phyloP scores from a whole-genome alignment of 805 yeast species.

The Suhomyces sp. region DNA sequence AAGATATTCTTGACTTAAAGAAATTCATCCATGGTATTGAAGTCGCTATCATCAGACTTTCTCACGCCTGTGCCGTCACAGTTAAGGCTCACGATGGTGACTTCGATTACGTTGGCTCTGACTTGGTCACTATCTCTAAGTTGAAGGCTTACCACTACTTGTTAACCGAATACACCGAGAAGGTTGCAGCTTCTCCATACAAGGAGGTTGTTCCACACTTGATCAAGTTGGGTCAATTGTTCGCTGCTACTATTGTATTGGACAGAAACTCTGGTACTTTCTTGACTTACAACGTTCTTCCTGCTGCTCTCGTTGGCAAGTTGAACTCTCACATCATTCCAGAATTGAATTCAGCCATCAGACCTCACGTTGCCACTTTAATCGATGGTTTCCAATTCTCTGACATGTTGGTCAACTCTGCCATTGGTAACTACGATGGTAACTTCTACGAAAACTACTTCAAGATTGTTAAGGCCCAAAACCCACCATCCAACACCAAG shows the following conservation, averaged over 20 bases:
- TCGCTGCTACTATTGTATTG: slow-evolving; percentile 56
- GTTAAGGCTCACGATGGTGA: slow-evolving; percentile 35
- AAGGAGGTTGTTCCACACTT: slow-evolving; percentile 49
- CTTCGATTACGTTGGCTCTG: slow-evolving; percentile 48
- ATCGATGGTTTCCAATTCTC: slow-evolving; percentile 46
- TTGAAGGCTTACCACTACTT: slow-evolving; percentile 51
- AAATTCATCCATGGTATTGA: slow-evolving; percentile 37
- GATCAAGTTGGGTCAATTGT: slow-evolving; percentile 55
- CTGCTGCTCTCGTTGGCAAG: slow-evolving; percentile 46
- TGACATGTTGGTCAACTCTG: slow-evolving; percentile 43
- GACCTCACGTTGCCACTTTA: slow-evolving; percentile 72
- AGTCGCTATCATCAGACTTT: slow-evolving; percentile 39
- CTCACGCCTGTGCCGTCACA: slow-evolving; percentile 28
- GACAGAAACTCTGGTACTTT: slow-evolving; percentile 73
- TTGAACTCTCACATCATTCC: slow-evolving; percentile 47
- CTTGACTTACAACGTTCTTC: slow-evolving; percentile 59
- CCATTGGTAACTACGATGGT: slow-evolving; percentile 44
- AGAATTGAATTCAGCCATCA: slow-evolving; percentile 25
- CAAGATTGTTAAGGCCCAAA: slow-evolving; percentile 32
- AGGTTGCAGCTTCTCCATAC: slow-evolving; percentile 35
- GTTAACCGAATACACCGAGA: slow-evolving; percentile 37
- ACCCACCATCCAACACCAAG: slow-evolving; percentile 34
- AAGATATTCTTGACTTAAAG: slow-evolving; percentile 27
- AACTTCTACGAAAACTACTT: slow-evolving; percentile 45
- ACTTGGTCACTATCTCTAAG: slow-evolving; percentile 48